phyloP scores from a whole-genome alignment of 2,329 filamentous ascomycete genomes.

The Hypoxylon sp. region DNA sequence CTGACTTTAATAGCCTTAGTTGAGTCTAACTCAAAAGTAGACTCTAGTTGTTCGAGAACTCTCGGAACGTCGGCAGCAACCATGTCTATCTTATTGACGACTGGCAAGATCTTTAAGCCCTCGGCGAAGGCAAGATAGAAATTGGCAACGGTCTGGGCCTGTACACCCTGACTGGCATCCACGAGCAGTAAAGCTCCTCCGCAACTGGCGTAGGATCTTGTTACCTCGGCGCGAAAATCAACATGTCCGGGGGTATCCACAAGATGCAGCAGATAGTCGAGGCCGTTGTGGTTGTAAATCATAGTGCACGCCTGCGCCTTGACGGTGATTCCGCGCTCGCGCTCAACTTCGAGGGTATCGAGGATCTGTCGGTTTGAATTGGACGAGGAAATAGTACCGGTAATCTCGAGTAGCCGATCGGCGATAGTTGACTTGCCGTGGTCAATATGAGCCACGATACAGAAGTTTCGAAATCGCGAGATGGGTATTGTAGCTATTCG shows the following conservation, averaged over 20 bases:
- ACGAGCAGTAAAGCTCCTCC: constrained; percentile 93
- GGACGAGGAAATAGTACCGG: constrained; percentile 89
- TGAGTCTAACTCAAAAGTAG: constrained; percentile 88
- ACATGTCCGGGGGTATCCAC: constrained; percentile 98
- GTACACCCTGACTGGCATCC: constrained; percentile 95
- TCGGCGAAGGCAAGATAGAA: constrained; percentile 98
- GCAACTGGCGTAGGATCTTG: constrained; percentile 94
- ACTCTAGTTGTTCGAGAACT: constrained; percentile 87
- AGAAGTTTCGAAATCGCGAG: constrained; percentile 91
- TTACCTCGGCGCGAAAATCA: constrained; percentile 97
- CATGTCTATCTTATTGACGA: constrained; percentile 97
- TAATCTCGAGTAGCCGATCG: constrained; percentile 92
- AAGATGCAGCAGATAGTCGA: constrained; percentile 93
- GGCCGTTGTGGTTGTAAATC: constrained; percentile 88
- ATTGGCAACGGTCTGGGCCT: constrained; percentile 98
- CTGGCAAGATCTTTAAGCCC: constrained; percentile 86
- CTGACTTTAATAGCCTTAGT: constrained; percentile 81
- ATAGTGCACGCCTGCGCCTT: constrained; percentile 99
- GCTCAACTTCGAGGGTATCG: constrained; percentile 96
- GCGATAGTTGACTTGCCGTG: constrained; percentile 98
- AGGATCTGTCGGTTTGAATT: constrained; percentile 92
- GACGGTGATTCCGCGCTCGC: constrained; percentile 96
- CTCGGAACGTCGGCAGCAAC: constrained; percentile 88
- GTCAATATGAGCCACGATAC: constrained; percentile 98
- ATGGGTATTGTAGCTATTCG: constrained; percentile 83